phyloP scores from a whole-genome alignment of 2,329 filamentous ascomycete species.

The Harringtonia aguacate region DNA sequence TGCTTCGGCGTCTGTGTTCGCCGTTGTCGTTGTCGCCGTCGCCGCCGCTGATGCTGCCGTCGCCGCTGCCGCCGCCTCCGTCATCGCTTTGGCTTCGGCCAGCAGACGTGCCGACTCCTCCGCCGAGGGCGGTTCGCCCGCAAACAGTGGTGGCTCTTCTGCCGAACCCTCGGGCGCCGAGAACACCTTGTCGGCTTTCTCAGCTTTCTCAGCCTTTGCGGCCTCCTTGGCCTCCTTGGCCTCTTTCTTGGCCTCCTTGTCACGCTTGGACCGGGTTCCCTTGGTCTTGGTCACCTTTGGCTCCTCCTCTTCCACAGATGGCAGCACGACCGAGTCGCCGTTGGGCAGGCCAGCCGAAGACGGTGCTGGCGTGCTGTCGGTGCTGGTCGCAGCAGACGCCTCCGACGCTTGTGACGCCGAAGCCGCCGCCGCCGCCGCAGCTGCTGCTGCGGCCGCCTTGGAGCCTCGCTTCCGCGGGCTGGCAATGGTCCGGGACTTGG shows the following conservation, averaged over 20 bases:
- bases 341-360: slow-evolving; percentile 17
- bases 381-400: slow-evolving; percentile 19
- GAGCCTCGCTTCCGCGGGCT: slow-evolving; percentile 45
- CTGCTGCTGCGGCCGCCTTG: slow-evolving; percentile 24
- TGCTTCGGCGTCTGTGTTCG: no score
- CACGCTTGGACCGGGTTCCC: slow-evolving; percentile 3
- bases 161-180: slow-evolving; percentile 51
- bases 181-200: slow-evolving; percentile 39
- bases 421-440: slow-evolving; percentile 7
- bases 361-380: slow-evolving; percentile 13
- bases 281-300: slow-evolving; percentile 2
- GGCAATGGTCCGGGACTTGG: slow-evolving; percentile 31
- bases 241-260: slow-evolving; percentile 2
- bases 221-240: slow-evolving; percentile 39
- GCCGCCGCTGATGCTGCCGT: slow-evolving; percentile 50
- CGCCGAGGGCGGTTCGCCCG: slow-evolving; percentile 58
- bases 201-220: slow-evolving; percentile 60
- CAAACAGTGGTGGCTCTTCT: slow-evolving; percentile 62
- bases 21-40: slow-evolving; percentile 56
- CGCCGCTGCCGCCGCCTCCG: slow-evolving; percentile 48
- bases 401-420: slow-evolving; percentile 26
- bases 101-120: slow-evolving; percentile 79
- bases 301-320: slow-evolving; percentile 41
- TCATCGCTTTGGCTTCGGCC: slow-evolving; percentile 78
- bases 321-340: slow-evolving; percentile 26